A percentile compares a stretch with the other conserved stretches of the same genome.
Evolutionary conservation across 139 green algal genomes (phyloP).

Genomic region (Zygnema circumcarinatum): DNA sequence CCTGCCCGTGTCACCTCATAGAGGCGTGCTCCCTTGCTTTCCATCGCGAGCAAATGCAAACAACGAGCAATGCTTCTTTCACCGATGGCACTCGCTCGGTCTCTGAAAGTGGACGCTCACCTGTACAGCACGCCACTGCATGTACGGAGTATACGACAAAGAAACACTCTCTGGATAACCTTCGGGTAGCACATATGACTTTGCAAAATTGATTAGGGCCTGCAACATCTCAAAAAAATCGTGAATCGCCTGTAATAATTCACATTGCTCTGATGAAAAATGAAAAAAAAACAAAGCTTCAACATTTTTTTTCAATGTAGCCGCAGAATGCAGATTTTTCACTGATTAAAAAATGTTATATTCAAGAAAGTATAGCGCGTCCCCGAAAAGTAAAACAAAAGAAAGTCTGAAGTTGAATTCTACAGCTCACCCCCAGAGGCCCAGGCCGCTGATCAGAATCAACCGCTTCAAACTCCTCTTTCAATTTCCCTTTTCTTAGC

Average conservation of each 20-base stretch:
- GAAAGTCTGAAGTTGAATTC: neutral
- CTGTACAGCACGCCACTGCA: conserved; percentile 83
- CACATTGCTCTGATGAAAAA: neutral
- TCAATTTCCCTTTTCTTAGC: neutral
- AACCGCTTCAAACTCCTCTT: neutral
- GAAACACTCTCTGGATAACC: conserved; percentile 81
- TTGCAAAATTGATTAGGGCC: neutral
- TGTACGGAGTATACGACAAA: conserved; percentile 82
- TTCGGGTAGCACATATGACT: conserved; percentile 66
- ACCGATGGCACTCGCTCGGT: neutral
- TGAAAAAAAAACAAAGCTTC: neutral
- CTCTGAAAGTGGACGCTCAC: too few relatives aligned
- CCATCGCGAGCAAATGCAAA: neutral
- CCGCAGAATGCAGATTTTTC: neutral
- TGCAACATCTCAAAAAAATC: too few relatives aligned
- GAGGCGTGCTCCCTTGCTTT: neutral
- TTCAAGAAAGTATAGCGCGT: conserved; percentile 12
- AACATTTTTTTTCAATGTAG: neutral
- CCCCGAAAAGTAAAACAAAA: neutral
- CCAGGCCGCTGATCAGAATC: conserved; percentile 5
- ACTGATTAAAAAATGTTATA: neutral
- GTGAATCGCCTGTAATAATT: too few relatives aligned
- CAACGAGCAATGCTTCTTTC: neutral
- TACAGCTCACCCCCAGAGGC: neutral
- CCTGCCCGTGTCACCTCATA: neutral